phyloP scores from a whole-genome alignment of 73 alveolate species.

The Paramecium sonneborni region DNA sequence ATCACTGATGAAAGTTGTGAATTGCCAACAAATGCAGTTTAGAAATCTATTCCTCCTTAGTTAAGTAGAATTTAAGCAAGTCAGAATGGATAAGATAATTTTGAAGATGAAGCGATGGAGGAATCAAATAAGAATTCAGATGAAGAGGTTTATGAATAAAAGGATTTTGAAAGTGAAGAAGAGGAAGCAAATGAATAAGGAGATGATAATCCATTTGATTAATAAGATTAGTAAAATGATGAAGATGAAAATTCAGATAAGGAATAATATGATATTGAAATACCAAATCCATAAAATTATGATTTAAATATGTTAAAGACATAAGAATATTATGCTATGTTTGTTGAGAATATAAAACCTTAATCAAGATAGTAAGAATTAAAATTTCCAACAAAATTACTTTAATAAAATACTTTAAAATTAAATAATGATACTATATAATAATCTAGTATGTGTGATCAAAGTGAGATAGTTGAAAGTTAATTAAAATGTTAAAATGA shows the following conservation, averaged over 20 bases:
- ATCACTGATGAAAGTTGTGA: conserved; percentile 5
- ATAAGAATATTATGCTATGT: conserved; percentile 31
- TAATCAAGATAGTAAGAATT: conserved; percentile 26
- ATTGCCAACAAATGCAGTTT: not conserved
- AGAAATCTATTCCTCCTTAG: not conserved
- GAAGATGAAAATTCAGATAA: not conserved
- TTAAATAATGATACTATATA: conserved; percentile 2
- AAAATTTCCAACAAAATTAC: not conserved
- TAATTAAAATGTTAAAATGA: not conserved
- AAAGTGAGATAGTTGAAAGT: conserved; percentile 24
- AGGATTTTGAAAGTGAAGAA: not conserved
- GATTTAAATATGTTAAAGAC: conserved; percentile 31
- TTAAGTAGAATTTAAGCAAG: not conserved
- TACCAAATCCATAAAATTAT: not conserved
- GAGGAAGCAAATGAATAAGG: conserved; percentile 1
- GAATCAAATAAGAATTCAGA: not conserved
- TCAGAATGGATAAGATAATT: not conserved
- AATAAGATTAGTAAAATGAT: not conserved
- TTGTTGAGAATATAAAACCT: conserved; percentile 17
- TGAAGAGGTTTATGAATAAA: not conserved
- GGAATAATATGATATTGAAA: conserved; percentile 8
- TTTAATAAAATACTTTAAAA: conserved; percentile 13
- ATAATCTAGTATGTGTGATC: not conserved
- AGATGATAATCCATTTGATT: not conserved
- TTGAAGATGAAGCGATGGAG: not conserved